These are phyloP conservation scores for Ustilaginoidea virens DNA, from an alignment of 2,329 filamentous ascomycete genomes.

Conservation along the genomic window DNA sequence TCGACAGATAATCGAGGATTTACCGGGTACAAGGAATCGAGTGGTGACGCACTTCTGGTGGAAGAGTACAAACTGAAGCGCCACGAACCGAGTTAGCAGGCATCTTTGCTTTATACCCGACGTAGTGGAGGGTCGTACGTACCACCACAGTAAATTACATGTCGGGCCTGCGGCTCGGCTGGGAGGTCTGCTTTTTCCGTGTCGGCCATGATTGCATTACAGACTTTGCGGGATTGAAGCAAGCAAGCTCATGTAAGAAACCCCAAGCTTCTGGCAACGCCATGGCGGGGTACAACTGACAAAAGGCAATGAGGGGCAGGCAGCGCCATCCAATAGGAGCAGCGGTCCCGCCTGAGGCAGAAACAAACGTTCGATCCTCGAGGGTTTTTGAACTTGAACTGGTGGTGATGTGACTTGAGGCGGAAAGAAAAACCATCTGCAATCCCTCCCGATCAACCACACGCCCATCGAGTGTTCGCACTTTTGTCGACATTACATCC, in stretches of 20 bases:
- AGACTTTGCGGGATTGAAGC: slow-evolving; percentile 8
- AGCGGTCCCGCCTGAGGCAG: slow-evolving; percentile 3
- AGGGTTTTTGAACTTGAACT: background rate
- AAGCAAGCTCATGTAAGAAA: slow-evolving; percentile 7
- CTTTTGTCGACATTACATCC: too few species aligned
- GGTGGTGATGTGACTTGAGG: too few species aligned
- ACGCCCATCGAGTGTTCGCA: too few species aligned
- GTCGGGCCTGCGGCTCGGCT: slow-evolving; percentile 32
- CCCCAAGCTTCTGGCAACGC: slow-evolving; percentile 12
- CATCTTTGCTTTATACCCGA: slow-evolving; percentile 6
- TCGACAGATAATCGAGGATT: too few species aligned
- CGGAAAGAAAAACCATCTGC: too few species aligned
- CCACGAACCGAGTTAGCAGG: too few species aligned
- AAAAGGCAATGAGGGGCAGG: background rate
- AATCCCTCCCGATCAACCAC: too few species aligned
- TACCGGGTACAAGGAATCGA: too few species aligned
- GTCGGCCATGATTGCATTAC: slow-evolving; percentile 35
- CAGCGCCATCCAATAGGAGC: background rate
- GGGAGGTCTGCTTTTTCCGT: slow-evolving; percentile 28
- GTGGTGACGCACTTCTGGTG: slow-evolving; percentile 39
- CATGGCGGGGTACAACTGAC: slow-evolving; percentile 21
- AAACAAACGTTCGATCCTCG: background rate
- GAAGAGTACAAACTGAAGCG: slow-evolving; percentile 49
- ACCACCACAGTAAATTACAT: slow-evolving; percentile 44
- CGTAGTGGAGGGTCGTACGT: slow-evolving; percentile 16